Evolutionary conservation across 2,329 filamentous ascomycete genomes (phyloP).

Genomic region (Pseudocercospora vitis): DNA sequence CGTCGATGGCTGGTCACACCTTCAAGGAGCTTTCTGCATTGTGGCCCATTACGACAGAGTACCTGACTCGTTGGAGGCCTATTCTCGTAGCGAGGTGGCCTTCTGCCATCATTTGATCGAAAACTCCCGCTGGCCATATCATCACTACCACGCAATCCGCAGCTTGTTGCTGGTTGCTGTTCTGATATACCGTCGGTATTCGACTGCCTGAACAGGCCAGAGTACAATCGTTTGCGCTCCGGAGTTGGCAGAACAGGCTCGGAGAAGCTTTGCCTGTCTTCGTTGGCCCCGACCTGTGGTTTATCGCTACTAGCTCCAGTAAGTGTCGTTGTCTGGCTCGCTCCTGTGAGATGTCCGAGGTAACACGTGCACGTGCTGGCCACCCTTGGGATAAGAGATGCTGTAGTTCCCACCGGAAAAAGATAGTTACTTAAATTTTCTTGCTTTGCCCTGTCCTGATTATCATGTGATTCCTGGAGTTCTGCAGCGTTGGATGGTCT

Average conservation of each 20-base stretch:
- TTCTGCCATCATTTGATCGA: slow-evolving; percentile 34
- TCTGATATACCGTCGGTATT: not conserved
- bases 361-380: not conserved
- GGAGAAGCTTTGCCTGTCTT: not conserved
- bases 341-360: not conserved
- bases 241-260: not conserved
- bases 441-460: not conserved
- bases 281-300: not conserved
- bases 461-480: slow-evolving; percentile 11
- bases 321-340: not conserved
- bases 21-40: slow-evolving; percentile 39
- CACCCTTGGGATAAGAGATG: not conserved
- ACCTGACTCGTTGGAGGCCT: slow-evolving; percentile 31
- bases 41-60: slow-evolving; percentile 38
- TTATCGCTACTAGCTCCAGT: not conserved
- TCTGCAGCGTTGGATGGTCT: slow-evolving; percentile 12
- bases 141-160: slow-evolving; percentile 22
- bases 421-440: not conserved
- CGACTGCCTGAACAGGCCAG: not conserved
- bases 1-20: slow-evolving; percentile 20
- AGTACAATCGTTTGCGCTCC: not conserved
- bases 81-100: slow-evolving; percentile 34
- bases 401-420: not conserved
- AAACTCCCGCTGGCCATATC: slow-evolving; percentile 36
- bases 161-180: not conserved